Conservation (phyloP, 2,329 filamentous ascomycete species). For the Pochonia chlamydosporia region DNA sequence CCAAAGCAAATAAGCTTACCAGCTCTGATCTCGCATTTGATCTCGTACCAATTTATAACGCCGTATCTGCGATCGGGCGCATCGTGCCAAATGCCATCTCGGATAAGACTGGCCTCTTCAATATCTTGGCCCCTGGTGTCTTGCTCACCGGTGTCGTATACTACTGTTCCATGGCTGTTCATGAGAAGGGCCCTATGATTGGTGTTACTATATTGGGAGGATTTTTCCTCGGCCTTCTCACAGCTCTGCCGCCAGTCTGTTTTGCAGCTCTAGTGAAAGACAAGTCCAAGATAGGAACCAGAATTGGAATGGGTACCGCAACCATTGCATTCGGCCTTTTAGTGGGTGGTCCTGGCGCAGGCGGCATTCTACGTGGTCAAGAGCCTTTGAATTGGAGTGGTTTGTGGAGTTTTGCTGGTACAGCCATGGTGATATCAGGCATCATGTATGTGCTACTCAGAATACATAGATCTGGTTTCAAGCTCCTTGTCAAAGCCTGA, state of each 20-base stretch:
- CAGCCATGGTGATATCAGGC: not conserved
- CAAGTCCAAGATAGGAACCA: not conserved
- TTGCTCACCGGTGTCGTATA: slow-evolving; percentile 24
- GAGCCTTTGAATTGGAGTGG: not conserved
- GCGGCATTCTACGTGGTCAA: not conserved
- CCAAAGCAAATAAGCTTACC: slow-evolving; percentile 33
- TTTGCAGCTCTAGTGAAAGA: not conserved
- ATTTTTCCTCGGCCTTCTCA: slow-evolving; percentile 37
- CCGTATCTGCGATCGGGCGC: slow-evolving; percentile 37
- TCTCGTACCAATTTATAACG: slow-evolving; percentile 39
- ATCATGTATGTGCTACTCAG: not conserved
- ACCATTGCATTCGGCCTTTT: not conserved
- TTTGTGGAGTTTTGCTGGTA: not conserved
- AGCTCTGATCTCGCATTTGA: slow-evolving; percentile 29
- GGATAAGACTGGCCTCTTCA: slow-evolving; percentile 28
- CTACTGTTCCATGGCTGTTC: slow-evolving; percentile 30
- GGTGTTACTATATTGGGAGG: slow-evolving; percentile 30
- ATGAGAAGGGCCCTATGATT: slow-evolving; percentile 25
- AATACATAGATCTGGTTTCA: not conserved
- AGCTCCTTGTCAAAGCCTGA: not conserved
- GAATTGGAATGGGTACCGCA: not conserved
- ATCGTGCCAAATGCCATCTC: slow-evolving; percentile 32
- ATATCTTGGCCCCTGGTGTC: slow-evolving; percentile 24
- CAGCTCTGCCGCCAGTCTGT: slow-evolving; percentile 13
- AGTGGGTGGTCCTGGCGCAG: not conserved